Base-by-base conservation (phyloP, 805 yeast species). In the Saccharomycopsis lassenensis region DNA sequence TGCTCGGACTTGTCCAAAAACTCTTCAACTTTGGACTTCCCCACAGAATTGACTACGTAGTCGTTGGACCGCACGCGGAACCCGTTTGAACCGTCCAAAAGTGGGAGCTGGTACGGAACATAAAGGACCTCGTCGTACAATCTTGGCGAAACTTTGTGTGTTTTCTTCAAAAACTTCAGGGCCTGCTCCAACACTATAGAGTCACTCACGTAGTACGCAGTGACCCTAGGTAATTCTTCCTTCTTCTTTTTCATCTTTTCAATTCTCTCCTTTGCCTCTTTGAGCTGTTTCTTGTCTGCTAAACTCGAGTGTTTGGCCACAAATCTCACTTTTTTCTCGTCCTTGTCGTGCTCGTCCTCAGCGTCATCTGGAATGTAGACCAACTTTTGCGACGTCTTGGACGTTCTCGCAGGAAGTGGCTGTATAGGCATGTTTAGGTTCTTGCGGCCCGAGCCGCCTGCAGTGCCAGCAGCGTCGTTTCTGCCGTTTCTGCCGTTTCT, bases 61-160 rank as follows among this genome's bases (percentile, higher is more conserved):
- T 51, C 59, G 49, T 81, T 80, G 2, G 91, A 77, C 52, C 74
- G 76, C 10, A 83, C 76, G 36, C 94, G 61, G 48, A 69, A 79
- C 0, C 93, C 86, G 46, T 77, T 79, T 18, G 67, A 70, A 8
- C 96, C 96, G 0, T 95, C 93, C 2, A 85, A 60, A 19, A 87
- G 62, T 0, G 97, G 98, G 26, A 89, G 61, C 20, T 85, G 70
- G 50, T 87, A 89, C 1, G 94, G 94, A 5, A 82, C 89, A 51
- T 87, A 89, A 17, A 91, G 58, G n/a, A 85, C 94, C 48, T 89
- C 96, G 56, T 89, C 95, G 49, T 89, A 89, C 21, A 81, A 54
- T 43, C 96, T 63, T 1, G 95, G 94, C 5, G 82, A 71, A 1
- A 87, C 94, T 48, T 78, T 77, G 56, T 89, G 98, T 29, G 76